Base-by-base conservation (phyloP, 163 green algal species). In the Scenedesmus sp. region DNA sequence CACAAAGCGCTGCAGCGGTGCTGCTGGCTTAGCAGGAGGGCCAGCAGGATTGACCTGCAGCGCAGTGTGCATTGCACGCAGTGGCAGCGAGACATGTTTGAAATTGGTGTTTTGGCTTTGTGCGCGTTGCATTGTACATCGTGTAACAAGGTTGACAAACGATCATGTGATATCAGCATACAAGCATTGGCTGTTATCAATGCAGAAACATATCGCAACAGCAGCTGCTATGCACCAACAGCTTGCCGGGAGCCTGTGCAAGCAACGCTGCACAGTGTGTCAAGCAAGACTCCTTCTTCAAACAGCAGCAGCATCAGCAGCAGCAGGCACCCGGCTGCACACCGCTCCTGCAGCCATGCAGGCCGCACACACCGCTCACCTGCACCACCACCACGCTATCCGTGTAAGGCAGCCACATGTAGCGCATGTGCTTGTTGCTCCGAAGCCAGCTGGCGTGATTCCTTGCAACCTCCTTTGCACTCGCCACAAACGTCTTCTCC, bases 321-420 rank as follows among this genome's bases (percentile, higher is more conserved):
- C 9, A 70, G 62, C 62, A 70, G 12, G 10, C 10, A 64, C 8
- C 59, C 10, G 9, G 9, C 62, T 23, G 62, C 62, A 16, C 10
- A 20, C 62, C 10, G 8, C 10, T 64, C 59, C 10, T 10, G 10
- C 59, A 64, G 59, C 59, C 10, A 10, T 64, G 59, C 7, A 15
- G 10, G 7, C 59, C 59, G 10, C 59, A 64, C 59, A 64, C 20
- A 81, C 23, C 83, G 18, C 59, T 62, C 70, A 91, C 95, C 34
- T 93, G 94, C 4, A 99, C 97, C n/a, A 99, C 98, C 55, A 99
- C 97, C 56, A 99, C 97, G 1, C 93, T 93, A 90, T 99, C 97
- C 0, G 98, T 99, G 95, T 99, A 97, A 4, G 98, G 98, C 54
- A 99, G 98, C 98, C 98, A 99, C 97, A 99, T 98, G 96, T 99